phyloP scores from a whole-genome alignment of 2,329 filamentous ascomycete genomes.

The Sphaerulina vaccinii region DNA sequence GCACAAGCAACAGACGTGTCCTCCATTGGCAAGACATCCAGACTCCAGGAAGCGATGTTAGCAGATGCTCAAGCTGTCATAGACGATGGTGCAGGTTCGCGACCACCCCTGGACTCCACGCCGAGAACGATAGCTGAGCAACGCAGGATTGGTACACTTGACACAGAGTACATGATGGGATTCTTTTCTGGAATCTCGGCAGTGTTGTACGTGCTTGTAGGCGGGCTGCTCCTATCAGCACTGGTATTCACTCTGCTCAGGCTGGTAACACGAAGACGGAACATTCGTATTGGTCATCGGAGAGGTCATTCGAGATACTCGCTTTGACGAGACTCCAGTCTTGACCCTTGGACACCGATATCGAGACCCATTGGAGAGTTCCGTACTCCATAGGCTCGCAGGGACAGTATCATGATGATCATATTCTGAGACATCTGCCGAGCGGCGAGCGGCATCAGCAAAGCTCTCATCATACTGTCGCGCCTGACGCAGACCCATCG shows the following conservation, averaged over 20 bases:
- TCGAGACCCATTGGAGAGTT: too few species aligned
- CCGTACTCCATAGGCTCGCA: too few species aligned
- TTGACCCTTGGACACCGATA: too few species aligned
- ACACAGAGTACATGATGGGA: not conserved
- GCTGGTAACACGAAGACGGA: not conserved
- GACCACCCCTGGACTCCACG: too few species aligned
- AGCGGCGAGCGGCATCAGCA: too few species aligned
- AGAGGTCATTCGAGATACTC: constrained; percentile 1
- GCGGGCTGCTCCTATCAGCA: not conserved
- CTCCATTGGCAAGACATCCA: not conserved
- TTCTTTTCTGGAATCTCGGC: not conserved
- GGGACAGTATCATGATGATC: too few species aligned
- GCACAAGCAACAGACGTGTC: not conserved
- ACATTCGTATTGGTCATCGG: not conserved
- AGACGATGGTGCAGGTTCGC: not conserved
- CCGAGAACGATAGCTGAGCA: too few species aligned
- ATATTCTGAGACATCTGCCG: too few species aligned
- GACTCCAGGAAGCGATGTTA: not conserved
- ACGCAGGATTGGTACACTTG: too few species aligned
- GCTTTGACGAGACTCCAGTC: not conserved
- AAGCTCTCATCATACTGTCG: too few species aligned
- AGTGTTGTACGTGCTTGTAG: not conserved
- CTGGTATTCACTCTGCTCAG: not conserved
- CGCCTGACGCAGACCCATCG: too few species aligned
- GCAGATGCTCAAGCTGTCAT: not conserved